Percentiles rank a stretch among this genome's conserved stretches.
These are phyloP conservation scores for Aspergillus mulundensis DNA, from an alignment of 495 filamentous ascomycete genomes.

Conservation along the genomic window DNA sequence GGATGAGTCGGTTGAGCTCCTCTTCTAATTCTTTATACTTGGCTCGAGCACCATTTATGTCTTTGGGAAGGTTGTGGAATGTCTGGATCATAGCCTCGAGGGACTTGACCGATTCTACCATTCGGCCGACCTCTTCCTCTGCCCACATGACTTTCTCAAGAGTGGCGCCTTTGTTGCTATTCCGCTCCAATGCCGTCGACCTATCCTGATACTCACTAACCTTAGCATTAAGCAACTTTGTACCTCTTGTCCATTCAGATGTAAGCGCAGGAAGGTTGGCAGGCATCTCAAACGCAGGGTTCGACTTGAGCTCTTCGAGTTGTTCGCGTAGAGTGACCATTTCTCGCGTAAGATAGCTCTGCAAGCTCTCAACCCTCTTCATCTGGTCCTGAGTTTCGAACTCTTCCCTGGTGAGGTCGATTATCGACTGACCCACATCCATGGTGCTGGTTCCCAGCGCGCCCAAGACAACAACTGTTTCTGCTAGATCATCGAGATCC, in stretches of 20 bases:
- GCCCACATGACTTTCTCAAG: conserved; percentile 49
- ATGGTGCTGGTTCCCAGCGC: conserved; percentile 29
- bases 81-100: conserved; percentile 52
- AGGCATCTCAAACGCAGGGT: conserved; percentile 47
- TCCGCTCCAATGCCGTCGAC: conserved; percentile 38
- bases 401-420: conserved; percentile 41
- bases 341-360: conserved; percentile 42
- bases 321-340: conserved; percentile 32
- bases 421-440: conserved; percentile 38
- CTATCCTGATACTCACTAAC: conserved; percentile 56
- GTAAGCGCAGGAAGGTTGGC: conserved; percentile 54
- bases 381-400: conserved; percentile 38
- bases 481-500: conserved; percentile 39
- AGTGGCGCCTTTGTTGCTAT: conserved; percentile 32
- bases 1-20: conserved; percentile 55
- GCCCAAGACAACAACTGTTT: conserved; percentile 31
- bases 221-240: conserved; percentile 54
- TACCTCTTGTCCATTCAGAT: conserved; percentile 56
- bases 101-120: conserved; percentile 35
- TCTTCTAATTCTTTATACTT: conserved; percentile 60
- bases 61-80: conserved; percentile 67
- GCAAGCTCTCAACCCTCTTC: conserved; percentile 55
- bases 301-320: conserved; percentile 37
- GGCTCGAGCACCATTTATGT: conserved; percentile 59
- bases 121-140: conserved; percentile 35